Conservation (phyloP, 768 basidiomycete genomes). For the Russula ochroleuca region DNA sequence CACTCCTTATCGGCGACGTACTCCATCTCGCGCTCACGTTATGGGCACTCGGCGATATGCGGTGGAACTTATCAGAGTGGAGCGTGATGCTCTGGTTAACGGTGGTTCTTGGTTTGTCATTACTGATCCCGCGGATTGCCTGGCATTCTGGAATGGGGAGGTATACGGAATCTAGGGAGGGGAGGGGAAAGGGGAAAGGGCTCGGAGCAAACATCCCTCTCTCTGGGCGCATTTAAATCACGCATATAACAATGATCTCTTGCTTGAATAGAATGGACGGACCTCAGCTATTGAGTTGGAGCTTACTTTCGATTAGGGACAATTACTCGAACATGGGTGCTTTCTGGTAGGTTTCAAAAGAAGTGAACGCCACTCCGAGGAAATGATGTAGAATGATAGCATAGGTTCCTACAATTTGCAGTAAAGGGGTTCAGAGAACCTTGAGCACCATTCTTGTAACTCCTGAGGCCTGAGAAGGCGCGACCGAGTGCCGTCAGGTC, state of each 20-base stretch:
- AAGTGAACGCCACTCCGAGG: neutral
- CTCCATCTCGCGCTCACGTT: conserved; percentile 62
- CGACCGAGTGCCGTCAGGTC: neutral
- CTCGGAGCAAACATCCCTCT: neutral
- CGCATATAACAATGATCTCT: neutral
- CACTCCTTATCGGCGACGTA: conserved; percentile 66
- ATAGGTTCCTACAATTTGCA: neutral
- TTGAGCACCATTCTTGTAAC: neutral
- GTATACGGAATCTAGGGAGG: conserved; percentile 64
- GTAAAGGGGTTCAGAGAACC: neutral
- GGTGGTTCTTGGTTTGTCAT: conserved; percentile 53
- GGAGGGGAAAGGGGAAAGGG: conserved; percentile 25
- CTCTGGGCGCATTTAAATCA: conserved; percentile 2
- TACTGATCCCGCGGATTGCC: conserved; percentile 64
- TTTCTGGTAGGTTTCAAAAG: no score
- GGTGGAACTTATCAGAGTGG: conserved; percentile 60
- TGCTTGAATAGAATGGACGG: neutral
- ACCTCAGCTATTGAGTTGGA: neutral
- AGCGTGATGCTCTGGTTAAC: conserved; percentile 68
- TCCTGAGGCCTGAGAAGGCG: neutral
- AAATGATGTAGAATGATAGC: neutral
- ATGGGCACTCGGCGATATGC: conserved; percentile 70
- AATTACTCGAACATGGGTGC: neutral
- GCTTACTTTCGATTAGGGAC: neutral
- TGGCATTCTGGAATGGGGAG: conserved; percentile 76